Base-by-base conservation (phyloP, 257 asterid genomes). In the Craterostigma plantagineum region DNA sequence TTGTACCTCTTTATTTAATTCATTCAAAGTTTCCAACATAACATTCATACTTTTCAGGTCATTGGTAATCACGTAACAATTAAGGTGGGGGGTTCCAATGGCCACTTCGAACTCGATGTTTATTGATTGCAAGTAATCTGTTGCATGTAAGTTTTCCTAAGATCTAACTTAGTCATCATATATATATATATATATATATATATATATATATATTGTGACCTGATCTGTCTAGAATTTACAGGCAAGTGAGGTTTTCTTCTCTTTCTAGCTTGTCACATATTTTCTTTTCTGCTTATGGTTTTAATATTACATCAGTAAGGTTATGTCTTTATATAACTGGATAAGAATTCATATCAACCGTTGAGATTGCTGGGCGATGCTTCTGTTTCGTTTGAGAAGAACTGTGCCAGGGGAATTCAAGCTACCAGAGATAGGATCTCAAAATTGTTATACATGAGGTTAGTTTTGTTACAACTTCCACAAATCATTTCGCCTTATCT, bases 11-110 rank as follows among this genome's bases (percentile, higher is more conserved):
- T n/a, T n/a, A n/a, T n/a, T n/a, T n/a, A n/a, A n/a, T n/a, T n/a
- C n/a, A n/a, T n/a, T n/a, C n/a, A n/a, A n/a, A n/a, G n/a, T n/a
- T n/a, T n/a, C n/a, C n/a, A n/a, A n/a, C n/a, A n/a, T n/a, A n/a
- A n/a, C 4, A 2, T 23, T 23, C 30, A 2, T 23, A 23, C 4
- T 2, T 23, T 23, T 23, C 70, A 75, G 80, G 77, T 75, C 51
- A 79, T 87, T 82, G 98, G 98, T 66, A 87, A 87, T 60, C 91
- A 87, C 55, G 86, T 87, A 16, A 77, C 91, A 10, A 67, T 87
- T 46, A 74, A 95, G 8, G 81, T n/a, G n/a, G 93, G 93, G 12
- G 98, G 91, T 68, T 70, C 81, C 55, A 79, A 76, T 65, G 98
- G 98, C 45, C 95, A 71, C 98, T n/a, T 95, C 27, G 70, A n/a